Conservation (phyloP, 331 rosid genomes). For the Telfairia occidentalis region DNA sequence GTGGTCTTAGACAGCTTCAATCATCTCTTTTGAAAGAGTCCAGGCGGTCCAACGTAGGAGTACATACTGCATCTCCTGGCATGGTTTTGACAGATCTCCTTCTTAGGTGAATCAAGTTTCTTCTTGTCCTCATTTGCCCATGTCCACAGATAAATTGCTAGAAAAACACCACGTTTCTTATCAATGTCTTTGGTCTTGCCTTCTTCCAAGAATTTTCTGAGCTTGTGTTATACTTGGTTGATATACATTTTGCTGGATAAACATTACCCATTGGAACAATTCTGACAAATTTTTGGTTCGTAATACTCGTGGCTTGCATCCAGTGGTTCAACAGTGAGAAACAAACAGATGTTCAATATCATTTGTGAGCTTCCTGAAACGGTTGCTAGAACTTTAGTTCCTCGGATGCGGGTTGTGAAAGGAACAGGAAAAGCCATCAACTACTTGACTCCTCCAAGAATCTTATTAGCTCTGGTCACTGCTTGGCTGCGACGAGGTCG, state of each 20-base stretch:
- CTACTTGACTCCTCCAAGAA: constrained; percentile 94
- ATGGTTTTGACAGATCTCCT: constrained; percentile 95
- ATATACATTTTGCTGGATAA: not conserved
- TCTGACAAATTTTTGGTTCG: not conserved
- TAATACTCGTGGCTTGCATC: constrained; percentile 4
- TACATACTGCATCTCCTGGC: constrained; percentile 96
- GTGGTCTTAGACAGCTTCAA: constrained; percentile 89
- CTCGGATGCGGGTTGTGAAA: constrained; percentile 85
- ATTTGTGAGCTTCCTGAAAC: constrained; percentile 95
- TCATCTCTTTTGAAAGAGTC: constrained; percentile 74
- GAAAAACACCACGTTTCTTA: not conserved
- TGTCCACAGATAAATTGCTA: not conserved
- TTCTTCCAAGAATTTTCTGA: not conserved
- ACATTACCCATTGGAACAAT: not conserved
- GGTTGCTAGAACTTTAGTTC: constrained; percentile 90
- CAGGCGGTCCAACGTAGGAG: constrained; percentile 70
- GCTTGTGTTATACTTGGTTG: not conserved
- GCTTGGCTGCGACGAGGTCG: constrained; percentile 89
- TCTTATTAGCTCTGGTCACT: constrained; percentile 81
- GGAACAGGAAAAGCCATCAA: constrained; percentile 80
- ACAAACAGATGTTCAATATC: constrained; percentile 74
- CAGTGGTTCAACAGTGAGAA: constrained; percentile 83
- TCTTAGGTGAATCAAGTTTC: constrained; percentile 40
- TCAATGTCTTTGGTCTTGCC: not conserved
- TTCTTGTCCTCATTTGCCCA: not conserved